These are phyloP conservation scores for Dryadomyces sulphureus DNA, from an alignment of 2,329 filamentous ascomycete genomes.

Conservation along the genomic window DNA sequence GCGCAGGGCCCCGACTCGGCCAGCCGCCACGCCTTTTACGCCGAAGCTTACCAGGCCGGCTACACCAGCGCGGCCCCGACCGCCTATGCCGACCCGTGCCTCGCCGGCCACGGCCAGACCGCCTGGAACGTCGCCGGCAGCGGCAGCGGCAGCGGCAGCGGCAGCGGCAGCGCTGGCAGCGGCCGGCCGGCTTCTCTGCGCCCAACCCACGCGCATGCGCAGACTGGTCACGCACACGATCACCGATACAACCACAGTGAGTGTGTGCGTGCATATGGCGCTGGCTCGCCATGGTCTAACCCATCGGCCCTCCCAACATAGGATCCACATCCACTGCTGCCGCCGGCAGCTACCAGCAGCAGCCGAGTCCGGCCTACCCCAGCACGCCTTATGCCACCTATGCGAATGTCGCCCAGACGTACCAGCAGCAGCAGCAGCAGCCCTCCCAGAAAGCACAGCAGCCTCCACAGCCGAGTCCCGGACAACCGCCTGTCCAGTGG, in stretches of 20 bases:
- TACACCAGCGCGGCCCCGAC: no score
- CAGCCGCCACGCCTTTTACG: no score
- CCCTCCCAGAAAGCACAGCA: neutral
- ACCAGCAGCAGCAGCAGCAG: neutral
- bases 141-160: no score
- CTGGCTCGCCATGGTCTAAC: neutral
- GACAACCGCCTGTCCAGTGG: neutral
- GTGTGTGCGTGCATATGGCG: neutral
- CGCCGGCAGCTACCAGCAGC: neutral
- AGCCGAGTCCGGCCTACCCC: neutral
- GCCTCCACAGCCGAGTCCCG: neutral
- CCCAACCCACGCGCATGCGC: neutral
- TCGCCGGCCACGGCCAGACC: no score
- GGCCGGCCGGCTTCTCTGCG: neutral
- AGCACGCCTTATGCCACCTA: neutral
- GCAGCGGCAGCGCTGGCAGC: no score
- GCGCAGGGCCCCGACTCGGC: no score
- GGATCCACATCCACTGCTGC: neutral
- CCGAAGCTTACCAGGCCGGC: no score
- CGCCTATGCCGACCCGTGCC: no score
- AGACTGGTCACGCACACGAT: neutral
- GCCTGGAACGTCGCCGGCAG: no score
- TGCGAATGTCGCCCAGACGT: no score
- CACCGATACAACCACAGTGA: neutral
- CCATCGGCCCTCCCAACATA: neutral